These are phyloP conservation scores for Luzula sylvatica DNA, from an alignment of 176 grass and related monocot species.

Conservation along the genomic window DNA sequence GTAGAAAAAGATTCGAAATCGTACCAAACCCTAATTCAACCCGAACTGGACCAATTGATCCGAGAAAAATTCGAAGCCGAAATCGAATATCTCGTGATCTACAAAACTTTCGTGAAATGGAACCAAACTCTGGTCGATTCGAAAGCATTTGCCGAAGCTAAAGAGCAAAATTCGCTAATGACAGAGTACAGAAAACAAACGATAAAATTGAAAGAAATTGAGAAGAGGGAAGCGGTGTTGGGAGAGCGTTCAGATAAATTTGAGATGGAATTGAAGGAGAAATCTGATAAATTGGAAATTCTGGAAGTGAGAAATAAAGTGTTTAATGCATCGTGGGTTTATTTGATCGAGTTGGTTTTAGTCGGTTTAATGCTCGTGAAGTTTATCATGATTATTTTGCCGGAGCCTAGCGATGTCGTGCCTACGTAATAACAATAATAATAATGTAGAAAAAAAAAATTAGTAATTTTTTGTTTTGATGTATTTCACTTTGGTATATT, in stretches of 20 bases:
- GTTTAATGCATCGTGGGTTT: slow-evolving; percentile 33
- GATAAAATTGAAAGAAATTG: slow-evolving; percentile 22
- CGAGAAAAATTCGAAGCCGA: slow-evolving; percentile 54
- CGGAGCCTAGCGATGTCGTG: slow-evolving; percentile 33
- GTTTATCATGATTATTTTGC: slow-evolving; percentile 38
- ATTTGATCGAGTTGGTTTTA: slow-evolving; percentile 51
- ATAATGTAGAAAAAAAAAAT: background rate
- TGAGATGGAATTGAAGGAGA: slow-evolving; percentile 25
- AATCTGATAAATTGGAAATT: slow-evolving; percentile 28
- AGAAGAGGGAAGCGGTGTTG: slow-evolving; percentile 28
- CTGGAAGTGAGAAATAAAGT: slow-evolving; percentile 43
- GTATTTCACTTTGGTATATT: slow-evolving; percentile 10
- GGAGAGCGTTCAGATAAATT: slow-evolving; percentile 41
- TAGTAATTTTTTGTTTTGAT: slow-evolving; percentile 7
- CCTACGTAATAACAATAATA: slow-evolving; percentile 71
- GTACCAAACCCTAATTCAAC: slow-evolving; percentile 7
- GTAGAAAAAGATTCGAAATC: slow-evolving; percentile 40
- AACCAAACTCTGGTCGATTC: slow-evolving; percentile 24
- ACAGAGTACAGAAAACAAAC: slow-evolving; percentile 32
- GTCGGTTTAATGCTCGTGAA: slow-evolving; percentile 33
- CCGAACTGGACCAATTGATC: slow-evolving; percentile 44
- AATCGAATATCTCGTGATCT: slow-evolving; percentile 40
- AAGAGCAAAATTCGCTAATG: slow-evolving; percentile 35
- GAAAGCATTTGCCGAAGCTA: slow-evolving; percentile 27
- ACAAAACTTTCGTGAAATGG: slow-evolving; percentile 29